Evolutionary conservation across 176 grass and related monocot species (phyloP).

Genomic region (Carex myosuroides): DNA sequence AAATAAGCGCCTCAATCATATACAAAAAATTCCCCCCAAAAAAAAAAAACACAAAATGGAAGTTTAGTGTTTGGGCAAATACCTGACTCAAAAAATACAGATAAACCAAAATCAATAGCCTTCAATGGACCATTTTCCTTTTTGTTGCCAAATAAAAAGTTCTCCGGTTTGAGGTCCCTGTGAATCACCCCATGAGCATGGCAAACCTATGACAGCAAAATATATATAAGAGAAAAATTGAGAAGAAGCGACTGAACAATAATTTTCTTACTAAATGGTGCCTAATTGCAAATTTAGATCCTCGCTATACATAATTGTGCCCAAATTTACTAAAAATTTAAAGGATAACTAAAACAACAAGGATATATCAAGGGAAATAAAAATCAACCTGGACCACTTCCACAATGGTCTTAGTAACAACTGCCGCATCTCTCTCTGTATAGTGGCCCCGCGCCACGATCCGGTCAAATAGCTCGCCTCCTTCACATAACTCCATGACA

Average conservation of each 20-base stretch:
- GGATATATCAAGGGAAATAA: background rate
- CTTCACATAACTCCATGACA: conserved; percentile 97
- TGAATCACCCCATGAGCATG: conserved; percentile 87
- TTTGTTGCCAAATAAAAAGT: conserved; percentile 51
- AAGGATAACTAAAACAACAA: background rate
- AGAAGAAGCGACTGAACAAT: background rate
- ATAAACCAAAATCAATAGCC: conserved; percentile 92
- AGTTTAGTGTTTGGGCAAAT: background rate
- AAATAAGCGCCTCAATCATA: background rate
- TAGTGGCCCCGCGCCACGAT: conserved; percentile 82
- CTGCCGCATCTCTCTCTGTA: conserved; percentile 82
- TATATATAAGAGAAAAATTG: background rate
- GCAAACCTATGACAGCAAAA: conserved; percentile 42
- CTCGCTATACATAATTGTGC: background rate
- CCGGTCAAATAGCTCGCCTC: conserved; percentile 91
- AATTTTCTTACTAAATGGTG: background rate
- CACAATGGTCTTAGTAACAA: conserved; percentile 75
- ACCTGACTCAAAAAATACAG: conserved; percentile 86
- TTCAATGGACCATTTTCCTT: conserved; percentile 82
- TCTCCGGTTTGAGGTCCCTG: conserved; percentile 87
- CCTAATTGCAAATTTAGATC: background rate
- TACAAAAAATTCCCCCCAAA: background rate
- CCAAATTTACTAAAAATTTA: background rate
- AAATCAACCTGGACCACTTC: conserved; percentile 88
- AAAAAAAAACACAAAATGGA: background rate